Percentiles rank a stretch among this genome's conserved stretches.
These are phyloP conservation scores for Phialophora macrospora DNA, from an alignment of 2,329 filamentous ascomycete species.

Conservation along the genomic window DNA sequence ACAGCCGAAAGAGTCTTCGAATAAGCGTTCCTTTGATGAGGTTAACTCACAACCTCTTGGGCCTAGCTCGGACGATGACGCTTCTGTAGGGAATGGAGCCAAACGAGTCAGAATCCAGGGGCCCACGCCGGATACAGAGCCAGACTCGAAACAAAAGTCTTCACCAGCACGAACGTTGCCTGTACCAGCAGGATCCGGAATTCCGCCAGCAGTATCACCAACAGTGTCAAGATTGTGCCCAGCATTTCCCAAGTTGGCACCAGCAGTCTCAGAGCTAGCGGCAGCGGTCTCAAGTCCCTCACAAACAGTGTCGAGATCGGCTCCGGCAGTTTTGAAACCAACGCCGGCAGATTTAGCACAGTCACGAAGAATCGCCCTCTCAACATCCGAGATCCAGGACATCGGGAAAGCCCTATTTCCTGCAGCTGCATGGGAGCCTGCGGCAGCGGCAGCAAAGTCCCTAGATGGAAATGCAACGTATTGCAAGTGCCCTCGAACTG, in stretches of 20 bases:
- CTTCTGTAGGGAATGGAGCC: neutral
- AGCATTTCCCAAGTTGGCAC: too few relatives aligned
- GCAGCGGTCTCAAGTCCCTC: neutral
- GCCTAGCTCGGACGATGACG: neutral
- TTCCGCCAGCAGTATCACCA: neutral
- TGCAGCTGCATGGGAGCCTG: neutral
- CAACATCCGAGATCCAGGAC: neutral
- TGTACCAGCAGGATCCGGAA: neutral
- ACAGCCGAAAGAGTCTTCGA: neutral
- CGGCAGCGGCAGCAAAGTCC: neutral
- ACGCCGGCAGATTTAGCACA: neutral
- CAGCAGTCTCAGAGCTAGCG: neutral
- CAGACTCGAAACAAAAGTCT: neutral
- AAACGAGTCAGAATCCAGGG: neutral
- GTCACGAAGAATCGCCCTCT: neutral
- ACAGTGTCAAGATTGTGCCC: too few relatives aligned
- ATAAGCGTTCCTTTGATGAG: neutral
- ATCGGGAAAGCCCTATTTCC: neutral
- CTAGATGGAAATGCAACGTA: neutral
- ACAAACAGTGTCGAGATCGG: too few relatives aligned
- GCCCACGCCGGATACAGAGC: neutral
- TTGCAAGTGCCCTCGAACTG: neutral
- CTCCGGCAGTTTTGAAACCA: neutral
- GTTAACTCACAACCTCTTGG: neutral
- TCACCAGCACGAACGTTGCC: neutral